phyloP scores from a whole-genome alignment of 1,284 basidiomycete genomes.

The Boletus semigastroideus region DNA sequence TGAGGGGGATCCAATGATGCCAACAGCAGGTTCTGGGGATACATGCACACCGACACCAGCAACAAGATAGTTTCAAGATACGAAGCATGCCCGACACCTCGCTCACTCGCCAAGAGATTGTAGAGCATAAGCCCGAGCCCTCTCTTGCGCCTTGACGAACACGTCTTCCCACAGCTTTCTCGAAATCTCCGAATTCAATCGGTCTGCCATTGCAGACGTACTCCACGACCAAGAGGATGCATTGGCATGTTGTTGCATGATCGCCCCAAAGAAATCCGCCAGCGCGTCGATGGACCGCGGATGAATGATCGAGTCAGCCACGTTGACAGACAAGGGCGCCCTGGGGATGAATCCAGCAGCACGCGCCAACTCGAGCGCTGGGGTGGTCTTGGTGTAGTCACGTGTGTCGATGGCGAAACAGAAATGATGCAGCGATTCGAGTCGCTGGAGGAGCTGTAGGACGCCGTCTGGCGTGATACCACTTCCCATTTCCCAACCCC shows the following conservation, averaged over 20 bases:
- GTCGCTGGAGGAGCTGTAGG: background rate
- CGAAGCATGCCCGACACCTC: no score
- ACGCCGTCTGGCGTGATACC: slow-evolving; percentile 4
- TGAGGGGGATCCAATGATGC: no score
- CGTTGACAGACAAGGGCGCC: slow-evolving; percentile 2
- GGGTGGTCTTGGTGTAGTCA: background rate
- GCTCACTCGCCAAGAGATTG: no score
- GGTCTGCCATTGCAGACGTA: slow-evolving; percentile 1
- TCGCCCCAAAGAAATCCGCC: slow-evolving; percentile 4
- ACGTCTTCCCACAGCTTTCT: slow-evolving; percentile 7
- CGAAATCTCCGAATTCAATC: slow-evolving; percentile 4
- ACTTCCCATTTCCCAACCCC: slow-evolving; percentile 1
- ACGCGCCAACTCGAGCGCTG: background rate
- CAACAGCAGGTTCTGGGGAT: no score
- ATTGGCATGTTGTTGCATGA: background rate
- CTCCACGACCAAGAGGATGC: slow-evolving; percentile 2
- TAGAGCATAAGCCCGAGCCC: background rate
- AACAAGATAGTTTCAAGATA: no score
- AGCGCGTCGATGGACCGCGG: slow-evolving; percentile 1
- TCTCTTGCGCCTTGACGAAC: background rate
- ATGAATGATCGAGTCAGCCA: background rate
- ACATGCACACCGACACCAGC: no score
- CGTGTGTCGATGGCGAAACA: slow-evolving; percentile 1
- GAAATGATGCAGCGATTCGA: background rate
- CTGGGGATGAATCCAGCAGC: background rate